Conservation (phyloP, 139 green algal species). For the Nannochloris sp. region DNA sequence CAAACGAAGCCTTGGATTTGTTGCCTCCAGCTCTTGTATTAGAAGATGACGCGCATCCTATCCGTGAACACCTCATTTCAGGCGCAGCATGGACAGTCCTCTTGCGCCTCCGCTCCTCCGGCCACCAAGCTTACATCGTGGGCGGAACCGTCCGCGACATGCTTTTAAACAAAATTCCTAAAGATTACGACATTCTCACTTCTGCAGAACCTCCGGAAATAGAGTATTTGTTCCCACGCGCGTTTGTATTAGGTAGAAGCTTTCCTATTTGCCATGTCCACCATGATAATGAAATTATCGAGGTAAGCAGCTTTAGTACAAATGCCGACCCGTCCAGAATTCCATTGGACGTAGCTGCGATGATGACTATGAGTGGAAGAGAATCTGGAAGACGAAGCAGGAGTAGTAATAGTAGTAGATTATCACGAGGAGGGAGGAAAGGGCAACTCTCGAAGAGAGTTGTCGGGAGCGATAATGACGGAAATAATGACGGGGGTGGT, state of each 20-base stretch:
- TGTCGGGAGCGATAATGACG: too few relatives aligned
- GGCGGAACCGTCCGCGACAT: constrained; percentile 69
- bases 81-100: constrained; percentile 23
- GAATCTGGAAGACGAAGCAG: too few relatives aligned
- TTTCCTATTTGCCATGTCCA: constrained; percentile 51
- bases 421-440: too few relatives aligned
- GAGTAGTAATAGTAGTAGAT: too few relatives aligned
- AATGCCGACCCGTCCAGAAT: not conserved
- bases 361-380: too few relatives aligned
- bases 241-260: constrained; percentile 39
- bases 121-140: constrained; percentile 58
- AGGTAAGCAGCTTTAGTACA: constrained; percentile 46
- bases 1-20: too few relatives aligned
- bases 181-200: constrained; percentile 62
- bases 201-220: constrained; percentile 42
- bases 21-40: too few relatives aligned
- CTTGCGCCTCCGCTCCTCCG: constrained; percentile 23
- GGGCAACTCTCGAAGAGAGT: too few relatives aligned
- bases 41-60: constrained; percentile 26
- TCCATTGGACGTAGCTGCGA: not conserved
- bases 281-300: constrained; percentile 10
- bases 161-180: constrained; percentile 39
- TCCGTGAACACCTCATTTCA: constrained; percentile 10
- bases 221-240: constrained; percentile 25
- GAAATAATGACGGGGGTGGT: too few relatives aligned